Evolutionary conservation across 768 basidiomycete species (phyloP), one percentile per base, ranked within the genome.

Genomic region (Naganishia friedmannii): DNA sequence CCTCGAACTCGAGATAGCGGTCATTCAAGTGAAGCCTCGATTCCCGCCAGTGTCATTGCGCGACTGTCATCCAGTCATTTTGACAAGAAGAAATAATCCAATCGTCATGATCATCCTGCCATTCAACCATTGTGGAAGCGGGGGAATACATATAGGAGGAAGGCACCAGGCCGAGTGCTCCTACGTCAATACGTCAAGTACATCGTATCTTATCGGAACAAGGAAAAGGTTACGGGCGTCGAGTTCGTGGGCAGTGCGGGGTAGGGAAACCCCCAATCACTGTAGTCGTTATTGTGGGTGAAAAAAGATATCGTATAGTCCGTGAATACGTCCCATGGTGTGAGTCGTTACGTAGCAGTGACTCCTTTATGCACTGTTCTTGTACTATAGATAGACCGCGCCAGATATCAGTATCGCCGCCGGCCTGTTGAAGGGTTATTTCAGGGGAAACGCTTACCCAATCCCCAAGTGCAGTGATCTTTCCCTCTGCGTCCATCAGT

Each of bases 401-500:
- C n/a, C 12, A 4, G 23, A n/a, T 51, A 5, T 51, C 21, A 51
- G 48, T 51, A 51, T 26, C 48, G 23, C 19, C 48, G 23, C 19
- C 12, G 3, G 48, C n/a, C 23, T 51, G 3, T 7, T 8, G n/a
- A 51, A 51, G 3, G 12, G 13, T 3, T 26, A 13, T 23, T 3
- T 42, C 7, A 42, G 9, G 9, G 34, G 12, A 12, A 42, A 51
- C 19, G 74, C 79, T 75, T 70, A 80, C 79, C 79, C 79, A 81
- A 31, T 46, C 58, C 42, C 80, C 80, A 45, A 81, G 72, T 65
- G 72, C 70, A 53, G 80, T 80, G 72, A 81, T 79, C 56, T 42
- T 42, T 19, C 80, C 80, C 39, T 70, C 67, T 10, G 76, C 74
- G 73, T 77, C 75, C 80, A 81, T 81, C 34, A 81, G 68, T 26